Percentiles rank a stretch among this genome's conserved stretches.
phyloP scores from a whole-genome alignment of 768 basidiomycete genomes.

The Hygrocybe punicea region DNA sequence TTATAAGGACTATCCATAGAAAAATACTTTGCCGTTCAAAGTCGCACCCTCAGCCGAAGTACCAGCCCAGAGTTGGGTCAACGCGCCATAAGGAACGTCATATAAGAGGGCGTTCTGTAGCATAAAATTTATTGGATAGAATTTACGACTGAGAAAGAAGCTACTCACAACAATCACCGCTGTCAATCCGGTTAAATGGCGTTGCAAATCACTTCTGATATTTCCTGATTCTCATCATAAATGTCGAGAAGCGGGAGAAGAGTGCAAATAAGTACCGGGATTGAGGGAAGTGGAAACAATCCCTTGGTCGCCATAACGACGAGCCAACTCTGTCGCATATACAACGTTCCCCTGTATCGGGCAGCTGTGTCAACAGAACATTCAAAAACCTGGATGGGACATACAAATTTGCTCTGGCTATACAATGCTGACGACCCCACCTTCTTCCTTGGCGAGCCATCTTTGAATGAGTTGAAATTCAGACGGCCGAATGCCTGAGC shows the following conservation, averaged over 20 bases:
- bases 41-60: slow-evolving; percentile 39
- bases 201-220: slow-evolving; percentile 30
- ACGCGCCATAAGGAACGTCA: slow-evolving; percentile 39
- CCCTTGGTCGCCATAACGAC: slow-evolving; percentile 44
- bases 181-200: slow-evolving; percentile 16
- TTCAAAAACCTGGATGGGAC: slow-evolving; percentile 9
- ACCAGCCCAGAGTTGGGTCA: slow-evolving; percentile 51
- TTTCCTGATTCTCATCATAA: slow-evolving; percentile 16
- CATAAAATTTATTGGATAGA: background rate
- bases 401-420: slow-evolving; percentile 46
- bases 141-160: background rate
- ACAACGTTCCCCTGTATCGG: slow-evolving; percentile 43
- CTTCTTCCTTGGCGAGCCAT: slow-evolving; percentile 29
- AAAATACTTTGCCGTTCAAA: slow-evolving; percentile 45
- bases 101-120: slow-evolving; percentile 24
- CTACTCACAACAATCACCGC: slow-evolving; percentile 15
- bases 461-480: slow-evolving; percentile 42
- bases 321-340: slow-evolving; percentile 43
- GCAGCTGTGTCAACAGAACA: background rate
- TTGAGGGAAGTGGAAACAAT: slow-evolving; percentile 47
- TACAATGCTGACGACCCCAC: slow-evolving; percentile 22
- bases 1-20: background rate
- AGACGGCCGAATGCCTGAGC: slow-evolving; percentile 33
- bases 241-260: no score
- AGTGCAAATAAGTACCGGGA: slow-evolving; percentile 34